Evolutionary conservation across 2,329 filamentous ascomycete species (phyloP), one percentile per base, ranked within the genome.

Genomic region (Claviceps sp.): DNA sequence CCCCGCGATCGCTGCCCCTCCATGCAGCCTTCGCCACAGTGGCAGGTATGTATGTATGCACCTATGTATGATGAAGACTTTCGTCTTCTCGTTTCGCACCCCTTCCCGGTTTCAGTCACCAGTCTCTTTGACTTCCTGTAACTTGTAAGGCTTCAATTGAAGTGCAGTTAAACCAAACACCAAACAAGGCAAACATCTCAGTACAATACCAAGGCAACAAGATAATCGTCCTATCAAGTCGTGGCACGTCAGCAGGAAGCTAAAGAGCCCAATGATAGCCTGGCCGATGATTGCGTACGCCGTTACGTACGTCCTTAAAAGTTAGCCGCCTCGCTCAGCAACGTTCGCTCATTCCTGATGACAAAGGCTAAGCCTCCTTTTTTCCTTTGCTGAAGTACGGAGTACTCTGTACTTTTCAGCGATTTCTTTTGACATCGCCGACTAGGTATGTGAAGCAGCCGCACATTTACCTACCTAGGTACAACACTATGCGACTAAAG

Each of bases 1-100:
- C 48, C 48, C 48, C 48, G 41, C 48, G 41, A 37, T 50, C n/a
- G 42, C 40, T 50, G 40, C 41, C 48, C 48, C 48, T 50, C 48
- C 30, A n/a, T 20, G 45, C 26, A 30, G 14, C 16, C 20, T 7
- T 16, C 11, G 6, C 13, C 41, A 22, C 4, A 14, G 11, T 14
- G 18, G 5, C 5, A 22, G 22, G 22, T 22, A 24, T 7, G 4
- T 24, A 24, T 18, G 3, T 18, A 8, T 18, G 18, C 18, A n/a
- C n/a, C n/a, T n/a, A n/a, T n/a, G n/a, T 18, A 18, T 18, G 18
- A 18, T 18, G 18, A 30, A 30, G 26, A 30, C 26, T 1, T 9
- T 9, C 26, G 26, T 30, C 26, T 30, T 30, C 26, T 30, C 26
- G 26, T 30, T 30, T 9, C 8, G 26, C 26, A 30, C 26, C 26